These are phyloP conservation scores for Pulveroboletus sp. DNA, from an alignment of 768 basidiomycete genomes.

Conservation along the genomic window DNA sequence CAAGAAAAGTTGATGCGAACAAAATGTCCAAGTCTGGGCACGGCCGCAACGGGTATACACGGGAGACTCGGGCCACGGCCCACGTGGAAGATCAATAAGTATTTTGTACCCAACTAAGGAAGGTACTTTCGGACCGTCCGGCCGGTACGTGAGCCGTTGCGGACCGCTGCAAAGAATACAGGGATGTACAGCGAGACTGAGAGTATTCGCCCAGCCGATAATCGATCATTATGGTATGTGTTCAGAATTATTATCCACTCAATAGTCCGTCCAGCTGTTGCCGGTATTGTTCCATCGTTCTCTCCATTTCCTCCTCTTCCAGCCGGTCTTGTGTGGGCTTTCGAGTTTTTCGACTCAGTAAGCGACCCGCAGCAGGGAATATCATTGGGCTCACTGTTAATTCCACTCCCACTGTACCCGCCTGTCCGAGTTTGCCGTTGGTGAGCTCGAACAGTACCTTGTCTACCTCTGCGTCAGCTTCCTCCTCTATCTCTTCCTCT, in stretches of 20 bases:
- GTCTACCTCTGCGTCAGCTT: conserved; percentile 96
- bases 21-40: conserved; percentile 4
- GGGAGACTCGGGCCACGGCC: conserved; percentile 7
- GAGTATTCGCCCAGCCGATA: background rate
- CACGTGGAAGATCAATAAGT: conserved; percentile 16
- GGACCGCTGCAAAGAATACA: no score
- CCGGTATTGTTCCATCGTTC: conserved; percentile 86
- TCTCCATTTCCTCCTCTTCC: conserved; percentile 81
- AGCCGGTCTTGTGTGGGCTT: conserved; percentile 57
- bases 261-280: conserved; percentile 85
- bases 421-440: conserved; percentile 90
- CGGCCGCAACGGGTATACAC: conserved; percentile 29
- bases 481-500: conserved; percentile 92
- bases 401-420: conserved; percentile 65
- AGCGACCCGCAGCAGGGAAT: background rate
- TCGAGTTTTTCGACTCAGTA: conserved; percentile 6
- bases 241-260: conserved; percentile 36
- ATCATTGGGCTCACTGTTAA: conserved; percentile 59
- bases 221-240: conserved; percentile 19
- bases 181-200: background rate
- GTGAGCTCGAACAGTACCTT: conserved; percentile 95
- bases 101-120: no score
- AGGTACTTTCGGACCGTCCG: no score
- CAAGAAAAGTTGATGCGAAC: conserved; percentile 13
- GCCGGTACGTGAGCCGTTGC: no score